phyloP scores from a whole-genome alignment of 305 asterid species.

The Fraxinus latifolia region DNA sequence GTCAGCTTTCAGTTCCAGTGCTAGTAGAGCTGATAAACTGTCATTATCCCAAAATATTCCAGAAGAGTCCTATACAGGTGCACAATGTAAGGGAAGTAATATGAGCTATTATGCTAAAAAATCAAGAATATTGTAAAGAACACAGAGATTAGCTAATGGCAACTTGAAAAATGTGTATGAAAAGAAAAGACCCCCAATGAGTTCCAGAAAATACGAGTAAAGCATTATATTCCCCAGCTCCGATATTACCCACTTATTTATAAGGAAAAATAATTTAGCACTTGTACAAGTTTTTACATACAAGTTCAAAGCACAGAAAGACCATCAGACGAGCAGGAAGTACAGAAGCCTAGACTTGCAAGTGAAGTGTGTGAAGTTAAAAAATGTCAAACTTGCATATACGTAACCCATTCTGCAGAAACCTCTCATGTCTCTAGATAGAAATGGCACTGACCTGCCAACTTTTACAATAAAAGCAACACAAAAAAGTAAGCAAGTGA shows the following conservation, averaged over 20 bases:
- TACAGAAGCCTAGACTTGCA: not conserved
- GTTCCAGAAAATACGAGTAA: not conserved
- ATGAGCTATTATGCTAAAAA: not conserved
- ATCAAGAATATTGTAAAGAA: not conserved
- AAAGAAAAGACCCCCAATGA: not conserved
- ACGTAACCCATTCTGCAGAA: constrained; percentile 20
- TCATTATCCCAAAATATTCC: constrained; percentile 99
- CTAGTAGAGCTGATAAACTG: constrained; percentile 90
- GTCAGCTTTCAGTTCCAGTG: constrained; percentile 91
- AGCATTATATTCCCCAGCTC: not conserved
- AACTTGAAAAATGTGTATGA: not conserved
- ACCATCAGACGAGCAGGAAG: not conserved
- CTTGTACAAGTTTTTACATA: not conserved
- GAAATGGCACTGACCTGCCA: not conserved
- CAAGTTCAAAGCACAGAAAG: constrained; percentile 6
- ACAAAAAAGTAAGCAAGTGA: constrained; percentile 19
- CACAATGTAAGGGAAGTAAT: constrained; percentile 15
- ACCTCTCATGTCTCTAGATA: constrained; percentile 15
- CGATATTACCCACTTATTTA: not conserved
- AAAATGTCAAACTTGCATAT: constrained; percentile 8
- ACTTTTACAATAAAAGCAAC: constrained; percentile 15
- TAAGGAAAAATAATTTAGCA: constrained; percentile 7
- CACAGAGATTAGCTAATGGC: not conserved
- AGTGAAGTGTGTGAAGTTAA: constrained; percentile 4
- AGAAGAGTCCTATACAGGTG: constrained; percentile 66